A percentile compares a stretch with the other conserved stretches of the same genome.
Evolutionary conservation across 345 rosid species (phyloP).

Genomic region (Moricandia arvensis): DNA sequence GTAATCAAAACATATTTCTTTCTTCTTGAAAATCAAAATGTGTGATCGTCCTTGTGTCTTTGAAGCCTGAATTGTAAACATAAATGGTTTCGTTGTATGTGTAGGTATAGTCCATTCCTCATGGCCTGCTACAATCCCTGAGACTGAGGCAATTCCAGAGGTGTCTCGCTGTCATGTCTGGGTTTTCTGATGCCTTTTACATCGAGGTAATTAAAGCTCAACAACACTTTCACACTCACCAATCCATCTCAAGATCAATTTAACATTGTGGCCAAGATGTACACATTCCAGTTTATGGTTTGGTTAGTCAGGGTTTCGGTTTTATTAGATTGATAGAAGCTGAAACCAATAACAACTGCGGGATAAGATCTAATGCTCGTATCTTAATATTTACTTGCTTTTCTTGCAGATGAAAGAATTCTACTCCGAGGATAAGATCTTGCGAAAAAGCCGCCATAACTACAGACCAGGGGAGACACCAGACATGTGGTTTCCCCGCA

Average conservation of each 20-base stretch:
- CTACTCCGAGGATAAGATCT: slow-evolving; percentile 65
- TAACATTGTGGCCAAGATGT: background rate
- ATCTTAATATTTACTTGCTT: background rate
- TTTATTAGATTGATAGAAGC: background rate
- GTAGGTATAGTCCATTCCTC: slow-evolving; percentile 93
- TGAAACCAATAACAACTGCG: background rate
- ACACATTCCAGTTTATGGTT: background rate
- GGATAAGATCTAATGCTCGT: background rate
- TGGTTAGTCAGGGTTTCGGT: background rate
- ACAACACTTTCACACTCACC: background rate
- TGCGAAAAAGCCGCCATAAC: slow-evolving; percentile 62
- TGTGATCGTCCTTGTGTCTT: background rate
- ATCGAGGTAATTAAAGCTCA: slow-evolving; percentile 48
- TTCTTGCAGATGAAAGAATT: slow-evolving; percentile 73
- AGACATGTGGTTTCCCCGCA: slow-evolving; percentile 76
- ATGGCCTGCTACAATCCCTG: slow-evolving; percentile 87
- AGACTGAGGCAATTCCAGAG: slow-evolving; percentile 80
- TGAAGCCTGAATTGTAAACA: background rate
- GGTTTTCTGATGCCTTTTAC: slow-evolving; percentile 85
- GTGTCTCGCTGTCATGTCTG: slow-evolving; percentile 94
- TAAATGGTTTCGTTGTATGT: background rate
- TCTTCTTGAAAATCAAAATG: background rate
- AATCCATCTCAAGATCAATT: background rate
- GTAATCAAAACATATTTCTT: slow-evolving; percentile 35
- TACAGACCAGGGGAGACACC: slow-evolving; percentile 74